These are phyloP conservation scores for Oryza officinalis DNA, from an alignment of 176 grass and related monocot genomes.

Conservation along the genomic window DNA sequence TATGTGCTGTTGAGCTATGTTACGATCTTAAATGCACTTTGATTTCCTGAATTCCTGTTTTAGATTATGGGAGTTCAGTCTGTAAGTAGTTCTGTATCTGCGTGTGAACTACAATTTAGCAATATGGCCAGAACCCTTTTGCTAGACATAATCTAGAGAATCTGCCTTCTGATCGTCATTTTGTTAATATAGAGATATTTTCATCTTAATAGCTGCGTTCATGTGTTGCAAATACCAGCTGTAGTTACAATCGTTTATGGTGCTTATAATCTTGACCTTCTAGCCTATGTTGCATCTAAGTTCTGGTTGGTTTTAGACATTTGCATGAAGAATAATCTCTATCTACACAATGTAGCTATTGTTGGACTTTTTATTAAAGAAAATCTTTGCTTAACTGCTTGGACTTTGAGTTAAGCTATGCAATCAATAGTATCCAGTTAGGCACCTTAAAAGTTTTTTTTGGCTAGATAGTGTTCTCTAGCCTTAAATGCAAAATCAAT, in stretches of 20 bases:
- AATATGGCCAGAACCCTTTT: background rate
- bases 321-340: background rate
- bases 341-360: background rate
- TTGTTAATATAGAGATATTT: background rate
- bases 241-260: background rate
- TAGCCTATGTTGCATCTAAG: background rate
- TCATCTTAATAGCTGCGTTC: background rate
- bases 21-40: background rate
- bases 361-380: background rate
- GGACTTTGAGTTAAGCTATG: background rate
- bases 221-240: background rate
- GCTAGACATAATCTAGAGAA: background rate
- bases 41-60: background rate
- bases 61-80: background rate
- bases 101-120: background rate
- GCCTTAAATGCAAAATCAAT: background rate
- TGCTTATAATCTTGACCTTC: background rate
- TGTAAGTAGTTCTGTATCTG: background rate
- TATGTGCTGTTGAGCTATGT: background rate
- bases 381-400: background rate
- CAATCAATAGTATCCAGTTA: background rate
- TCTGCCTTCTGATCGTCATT: background rate
- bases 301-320: background rate
- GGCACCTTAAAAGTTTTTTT: background rate
- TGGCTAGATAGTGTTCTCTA: background rate